Evolutionary conservation across 2,329 filamentous ascomycete genomes (phyloP).

Genomic region (Neofusicoccum sp.): DNA sequence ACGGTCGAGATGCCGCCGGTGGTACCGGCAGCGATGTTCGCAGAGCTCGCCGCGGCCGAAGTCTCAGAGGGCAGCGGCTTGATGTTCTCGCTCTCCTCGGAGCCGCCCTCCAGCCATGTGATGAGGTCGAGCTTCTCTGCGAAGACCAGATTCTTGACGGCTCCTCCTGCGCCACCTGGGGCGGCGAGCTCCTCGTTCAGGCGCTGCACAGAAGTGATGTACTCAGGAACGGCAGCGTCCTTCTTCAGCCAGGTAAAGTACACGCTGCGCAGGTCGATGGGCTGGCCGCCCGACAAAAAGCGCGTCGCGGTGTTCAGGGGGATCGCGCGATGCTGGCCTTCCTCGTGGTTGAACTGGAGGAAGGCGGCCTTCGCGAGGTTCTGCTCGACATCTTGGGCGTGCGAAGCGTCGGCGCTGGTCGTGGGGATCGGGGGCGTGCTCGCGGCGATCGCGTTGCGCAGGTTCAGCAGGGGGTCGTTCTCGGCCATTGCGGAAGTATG

Average conservation of each 20-base stretch:
- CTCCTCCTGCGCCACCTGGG: conserved; percentile 57
- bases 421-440: conserved; percentile 70
- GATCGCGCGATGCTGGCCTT: conserved; percentile 56
- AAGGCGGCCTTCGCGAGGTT: conserved; percentile 57
- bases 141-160: conserved; percentile 85
- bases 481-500: conserved; percentile 51
- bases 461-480: conserved; percentile 74
- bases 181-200: conserved; percentile 71
- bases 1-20: conserved; percentile 42
- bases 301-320: conserved; percentile 74
- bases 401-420: conserved; percentile 64
- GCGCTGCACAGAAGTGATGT: conserved; percentile 78
- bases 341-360: conserved; percentile 66
- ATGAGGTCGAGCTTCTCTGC: conserved; percentile 89
- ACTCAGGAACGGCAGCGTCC: conserved; percentile 84
- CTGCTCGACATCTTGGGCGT: conserved; percentile 57
- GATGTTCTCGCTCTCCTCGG: conserved; percentile 81
- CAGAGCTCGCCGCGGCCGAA: conserved; percentile 42
- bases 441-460: conserved; percentile 78
- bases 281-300: conserved; percentile 69
- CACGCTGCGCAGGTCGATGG: conserved; percentile 86
- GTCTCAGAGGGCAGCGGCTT: conserved; percentile 70
- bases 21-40: conserved; percentile 52
- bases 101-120: conserved; percentile 87
- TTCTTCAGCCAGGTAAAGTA: conserved; percentile 96